Evolutionary conservation across 352 stramenopile genomes (phyloP).

Genomic region (Phytophthora fragariaefolia): DNA sequence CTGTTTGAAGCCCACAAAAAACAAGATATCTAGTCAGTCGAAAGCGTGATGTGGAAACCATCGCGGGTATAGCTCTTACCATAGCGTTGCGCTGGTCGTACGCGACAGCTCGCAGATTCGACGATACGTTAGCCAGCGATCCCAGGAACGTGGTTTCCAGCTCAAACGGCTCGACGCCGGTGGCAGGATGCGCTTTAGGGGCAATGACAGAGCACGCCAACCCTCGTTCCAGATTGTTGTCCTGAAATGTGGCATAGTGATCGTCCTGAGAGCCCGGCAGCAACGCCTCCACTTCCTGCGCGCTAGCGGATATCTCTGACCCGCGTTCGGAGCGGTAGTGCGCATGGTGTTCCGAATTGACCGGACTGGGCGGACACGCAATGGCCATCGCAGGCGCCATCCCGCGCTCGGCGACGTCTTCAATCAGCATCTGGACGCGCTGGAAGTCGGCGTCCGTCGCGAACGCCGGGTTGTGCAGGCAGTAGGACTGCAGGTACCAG

Average conservation of each 20-base stretch:
- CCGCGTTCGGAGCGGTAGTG: constrained; percentile 32
- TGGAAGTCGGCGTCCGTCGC: constrained; percentile 56
- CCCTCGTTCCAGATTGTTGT: constrained; percentile 57
- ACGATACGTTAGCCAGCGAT: constrained; percentile 77
- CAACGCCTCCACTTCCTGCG: constrained; percentile 62
- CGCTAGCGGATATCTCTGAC: constrained; percentile 32
- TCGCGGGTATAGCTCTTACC: constrained; percentile 48
- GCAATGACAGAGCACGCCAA: constrained; percentile 16
- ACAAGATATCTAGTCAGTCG: too few relatives aligned
- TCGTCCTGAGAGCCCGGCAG: constrained; percentile 60
- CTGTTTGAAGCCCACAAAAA: too few relatives aligned
- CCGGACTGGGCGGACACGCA: constrained; percentile 41
- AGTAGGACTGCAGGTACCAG: constrained; percentile 87
- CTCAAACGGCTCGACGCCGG: constrained; percentile 65
- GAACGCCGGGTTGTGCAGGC: constrained; percentile 66
- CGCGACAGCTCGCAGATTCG: constrained; percentile 69
- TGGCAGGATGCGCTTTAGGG: constrained; percentile 4
- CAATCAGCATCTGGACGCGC: constrained; percentile 81
- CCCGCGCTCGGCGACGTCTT: constrained; percentile 74
- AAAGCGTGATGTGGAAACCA: neutral
- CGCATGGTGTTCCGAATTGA: constrained; percentile 25
- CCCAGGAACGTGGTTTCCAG: constrained; percentile 70
- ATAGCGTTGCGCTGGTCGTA: constrained; percentile 69
- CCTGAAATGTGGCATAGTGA: constrained; percentile 73
- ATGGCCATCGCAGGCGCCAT: constrained; percentile 49